phyloP scores from a whole-genome alignment of 768 basidiomycete genomes.

The Mycena metata region DNA sequence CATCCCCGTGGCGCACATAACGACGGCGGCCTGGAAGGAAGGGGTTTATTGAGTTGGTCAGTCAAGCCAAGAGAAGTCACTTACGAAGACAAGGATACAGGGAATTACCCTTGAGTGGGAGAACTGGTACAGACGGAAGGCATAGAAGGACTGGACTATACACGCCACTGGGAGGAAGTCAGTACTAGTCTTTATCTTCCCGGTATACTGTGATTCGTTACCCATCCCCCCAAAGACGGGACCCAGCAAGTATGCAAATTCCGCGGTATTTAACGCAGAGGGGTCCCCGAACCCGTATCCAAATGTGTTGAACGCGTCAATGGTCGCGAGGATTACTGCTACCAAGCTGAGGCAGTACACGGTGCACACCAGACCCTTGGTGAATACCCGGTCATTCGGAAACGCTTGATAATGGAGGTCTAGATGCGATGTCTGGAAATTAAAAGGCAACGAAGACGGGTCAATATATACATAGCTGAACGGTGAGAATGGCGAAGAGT shows the following conservation, averaged over 20 bases:
- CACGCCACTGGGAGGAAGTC: background rate
- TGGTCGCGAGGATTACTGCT: background rate
- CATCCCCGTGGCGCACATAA: too few species aligned
- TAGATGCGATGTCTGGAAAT: background rate
- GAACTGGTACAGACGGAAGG: background rate
- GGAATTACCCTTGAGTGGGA: background rate
- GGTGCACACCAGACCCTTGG: slow-evolving; percentile 5
- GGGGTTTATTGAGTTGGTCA: too few species aligned
- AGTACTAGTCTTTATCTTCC: background rate
- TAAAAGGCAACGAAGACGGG: background rate
- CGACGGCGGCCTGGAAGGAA: too few species aligned
- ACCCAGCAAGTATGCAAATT: background rate
- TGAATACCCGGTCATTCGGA: background rate
- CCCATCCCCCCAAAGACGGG: background rate
- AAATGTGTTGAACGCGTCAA: background rate
- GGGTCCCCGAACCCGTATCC: background rate
- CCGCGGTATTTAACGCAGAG: background rate
- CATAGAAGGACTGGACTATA: slow-evolving; percentile 9
- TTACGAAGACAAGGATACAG: background rate
- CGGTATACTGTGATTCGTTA: background rate
- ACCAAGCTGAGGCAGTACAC: background rate
- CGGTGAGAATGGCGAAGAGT: background rate
- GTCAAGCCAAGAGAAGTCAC: too few species aligned
- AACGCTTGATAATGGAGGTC: slow-evolving; percentile 17
- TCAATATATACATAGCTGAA: background rate